Evolutionary conservation across 345 rosid species (phyloP).

Genomic region (Durio zibethinus): DNA sequence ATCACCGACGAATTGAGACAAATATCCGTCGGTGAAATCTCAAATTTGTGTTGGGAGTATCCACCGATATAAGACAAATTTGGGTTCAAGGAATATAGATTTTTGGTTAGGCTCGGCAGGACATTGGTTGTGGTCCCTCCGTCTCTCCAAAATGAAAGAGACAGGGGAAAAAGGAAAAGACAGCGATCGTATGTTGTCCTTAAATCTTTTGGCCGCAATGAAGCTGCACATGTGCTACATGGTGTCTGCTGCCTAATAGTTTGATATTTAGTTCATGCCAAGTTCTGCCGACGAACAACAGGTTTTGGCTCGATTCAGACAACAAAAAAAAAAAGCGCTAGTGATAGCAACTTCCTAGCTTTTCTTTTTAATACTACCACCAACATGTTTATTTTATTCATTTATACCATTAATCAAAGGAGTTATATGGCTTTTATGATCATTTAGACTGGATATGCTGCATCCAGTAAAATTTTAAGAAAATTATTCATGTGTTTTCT

Average conservation of each 20-base stretch:
- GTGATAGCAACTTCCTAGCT: too few species aligned
- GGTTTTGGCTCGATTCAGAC: too few species aligned
- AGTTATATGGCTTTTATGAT: too few species aligned
- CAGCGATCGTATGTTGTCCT: background rate
- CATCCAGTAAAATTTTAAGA: too few species aligned
- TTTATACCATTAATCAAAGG: too few species aligned
- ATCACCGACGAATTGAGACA: background rate
- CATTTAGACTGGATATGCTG: too few species aligned
- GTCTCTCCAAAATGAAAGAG: background rate
- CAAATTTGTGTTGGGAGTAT: background rate
- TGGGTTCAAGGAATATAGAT: background rate
- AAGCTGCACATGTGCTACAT: background rate
- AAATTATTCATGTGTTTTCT: too few species aligned
- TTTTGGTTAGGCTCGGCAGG: background rate
- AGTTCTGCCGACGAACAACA: background rate
- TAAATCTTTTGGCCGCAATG: background rate
- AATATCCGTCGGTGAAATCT: background rate
- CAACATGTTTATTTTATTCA: too few species aligned
- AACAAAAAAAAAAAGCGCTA: too few species aligned
- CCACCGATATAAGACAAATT: background rate
- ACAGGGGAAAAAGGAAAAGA: background rate
- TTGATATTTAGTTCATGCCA: background rate
- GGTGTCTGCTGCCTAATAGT: background rate
- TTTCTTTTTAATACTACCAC: too few species aligned
- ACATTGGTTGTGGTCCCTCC: background rate